A percentile compares a stretch with the other conserved stretches of the same genome.
These are phyloP conservation scores for Dactylellina haptotyla DNA, from an alignment of 2,329 filamentous ascomycete species.

Conservation along the genomic window DNA sequence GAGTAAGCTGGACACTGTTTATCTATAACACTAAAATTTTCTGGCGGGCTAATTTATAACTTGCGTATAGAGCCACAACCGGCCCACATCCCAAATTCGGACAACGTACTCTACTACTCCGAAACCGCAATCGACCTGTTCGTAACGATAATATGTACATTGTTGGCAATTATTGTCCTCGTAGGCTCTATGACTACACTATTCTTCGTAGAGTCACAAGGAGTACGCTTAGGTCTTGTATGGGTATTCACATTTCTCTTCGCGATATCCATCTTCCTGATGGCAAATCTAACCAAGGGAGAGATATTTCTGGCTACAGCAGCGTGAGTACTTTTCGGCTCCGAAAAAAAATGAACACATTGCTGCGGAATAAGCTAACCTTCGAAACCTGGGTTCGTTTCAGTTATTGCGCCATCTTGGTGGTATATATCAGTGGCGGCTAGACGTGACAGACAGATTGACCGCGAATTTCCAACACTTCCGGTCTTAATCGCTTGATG, in stretches of 20 bases:
- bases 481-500: too few relatives aligned
- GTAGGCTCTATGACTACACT: constrained; percentile 56
- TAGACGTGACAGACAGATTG: too few relatives aligned
- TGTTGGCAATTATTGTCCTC: constrained; percentile 54
- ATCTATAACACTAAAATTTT: background rate
- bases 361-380: background rate
- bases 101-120: constrained; percentile 52
- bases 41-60: background rate
- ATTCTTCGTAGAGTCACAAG: constrained; percentile 52
- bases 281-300: constrained; percentile 58
- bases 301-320: constrained; percentile 59
- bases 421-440: constrained; percentile 50
- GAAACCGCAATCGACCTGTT: constrained; percentile 49
- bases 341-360: too few relatives aligned
- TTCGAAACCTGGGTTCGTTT: background rate
- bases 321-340: constrained; percentile 59
- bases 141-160: constrained; percentile 54
- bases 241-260: constrained; percentile 59
- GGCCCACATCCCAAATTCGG: constrained; percentile 31
- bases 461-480: too few relatives aligned
- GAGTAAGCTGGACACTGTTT: constrained; percentile 8
- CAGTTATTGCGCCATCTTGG: constrained; percentile 49
- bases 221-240: constrained; percentile 56
- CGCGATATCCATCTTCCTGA: constrained; percentile 56
- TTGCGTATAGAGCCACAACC: constrained; percentile 28